Evolutionary conservation across 306 rosid species (phyloP).

Genomic region (Gynostemma pentaphyllum): DNA sequence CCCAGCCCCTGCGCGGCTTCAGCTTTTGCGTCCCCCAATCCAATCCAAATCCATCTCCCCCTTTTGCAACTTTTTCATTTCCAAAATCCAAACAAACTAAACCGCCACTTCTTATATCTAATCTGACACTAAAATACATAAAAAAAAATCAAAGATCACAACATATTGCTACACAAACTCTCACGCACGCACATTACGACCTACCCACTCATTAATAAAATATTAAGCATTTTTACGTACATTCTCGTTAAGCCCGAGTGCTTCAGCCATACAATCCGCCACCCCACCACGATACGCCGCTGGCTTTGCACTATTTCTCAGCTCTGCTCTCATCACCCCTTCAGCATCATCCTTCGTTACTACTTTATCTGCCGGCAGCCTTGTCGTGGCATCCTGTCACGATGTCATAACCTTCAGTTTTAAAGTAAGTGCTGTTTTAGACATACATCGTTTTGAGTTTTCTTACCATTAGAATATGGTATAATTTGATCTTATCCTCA

Average conservation of each 20-base stretch:
- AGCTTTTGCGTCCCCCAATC: background rate
- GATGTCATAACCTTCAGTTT: background rate
- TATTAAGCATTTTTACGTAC: background rate
- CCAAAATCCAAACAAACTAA: background rate
- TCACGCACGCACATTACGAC: too few relatives aligned
- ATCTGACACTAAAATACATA: too few relatives aligned
- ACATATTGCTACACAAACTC: too few relatives aligned
- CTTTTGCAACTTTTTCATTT: background rate
- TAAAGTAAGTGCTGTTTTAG: background rate
- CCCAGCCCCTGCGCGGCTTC: background rate
- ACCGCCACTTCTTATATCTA: background rate
- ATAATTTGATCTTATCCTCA: constrained; percentile 44
- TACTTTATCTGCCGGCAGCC: constrained; percentile 44
- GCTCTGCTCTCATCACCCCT: constrained; percentile 51
- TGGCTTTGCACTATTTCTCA: constrained; percentile 33
- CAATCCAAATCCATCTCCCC: background rate
- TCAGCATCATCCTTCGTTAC: constrained; percentile 50
- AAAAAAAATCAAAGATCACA: too few relatives aligned
- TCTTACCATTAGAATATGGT: constrained; percentile 29
- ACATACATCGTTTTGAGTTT: background rate
- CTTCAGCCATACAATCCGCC: constrained; percentile 50
- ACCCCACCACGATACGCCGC: constrained; percentile 44
- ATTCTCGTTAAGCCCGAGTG: constrained; percentile 59
- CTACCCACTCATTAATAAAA: too few relatives aligned
- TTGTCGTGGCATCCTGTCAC: constrained; percentile 36